phyloP scores from a whole-genome alignment of 768 basidiomycete genomes.

The Harrya chromipes region DNA sequence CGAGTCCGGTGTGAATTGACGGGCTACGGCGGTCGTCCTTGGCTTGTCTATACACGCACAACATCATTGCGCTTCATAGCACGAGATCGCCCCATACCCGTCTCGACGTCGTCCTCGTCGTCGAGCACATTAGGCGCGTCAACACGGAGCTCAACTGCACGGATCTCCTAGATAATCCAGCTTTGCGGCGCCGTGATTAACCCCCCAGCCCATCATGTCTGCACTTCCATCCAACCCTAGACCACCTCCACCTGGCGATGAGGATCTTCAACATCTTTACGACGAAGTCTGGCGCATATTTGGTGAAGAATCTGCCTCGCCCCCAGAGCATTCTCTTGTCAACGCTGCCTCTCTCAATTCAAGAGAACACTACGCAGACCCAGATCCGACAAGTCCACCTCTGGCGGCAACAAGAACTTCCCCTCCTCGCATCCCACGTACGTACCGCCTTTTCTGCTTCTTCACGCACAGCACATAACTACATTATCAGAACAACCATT shows the following conservation, averaged over 20 bases:
- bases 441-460: constrained; percentile 2
- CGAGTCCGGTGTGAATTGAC: too few species aligned
- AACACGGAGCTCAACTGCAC: neutral
- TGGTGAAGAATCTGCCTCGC: constrained; percentile 42
- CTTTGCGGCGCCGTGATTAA: constrained; percentile 7
- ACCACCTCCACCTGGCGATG: constrained; percentile 52
- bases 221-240: constrained; percentile 33
- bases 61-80: too few species aligned
- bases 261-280: constrained; percentile 71
- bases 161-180: neutral
- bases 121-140: neutral
- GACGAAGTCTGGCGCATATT: constrained; percentile 74
- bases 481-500: constrained; percentile 12
- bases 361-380: constrained; percentile 22
- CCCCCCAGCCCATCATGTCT: constrained; percentile 32
- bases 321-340: constrained; percentile 27
- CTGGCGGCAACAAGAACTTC: constrained; percentile 13
- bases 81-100: too few species aligned
- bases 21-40: neutral
- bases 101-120: neutral
- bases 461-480: neutral
- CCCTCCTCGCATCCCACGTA: constrained; percentile 23
- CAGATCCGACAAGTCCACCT: constrained; percentile 10
- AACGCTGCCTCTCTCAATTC: constrained; percentile 13
- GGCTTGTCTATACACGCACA: too few species aligned